phyloP scores from a whole-genome alignment of 1,284 basidiomycete species.

The Fistulinella cinereoalba region DNA sequence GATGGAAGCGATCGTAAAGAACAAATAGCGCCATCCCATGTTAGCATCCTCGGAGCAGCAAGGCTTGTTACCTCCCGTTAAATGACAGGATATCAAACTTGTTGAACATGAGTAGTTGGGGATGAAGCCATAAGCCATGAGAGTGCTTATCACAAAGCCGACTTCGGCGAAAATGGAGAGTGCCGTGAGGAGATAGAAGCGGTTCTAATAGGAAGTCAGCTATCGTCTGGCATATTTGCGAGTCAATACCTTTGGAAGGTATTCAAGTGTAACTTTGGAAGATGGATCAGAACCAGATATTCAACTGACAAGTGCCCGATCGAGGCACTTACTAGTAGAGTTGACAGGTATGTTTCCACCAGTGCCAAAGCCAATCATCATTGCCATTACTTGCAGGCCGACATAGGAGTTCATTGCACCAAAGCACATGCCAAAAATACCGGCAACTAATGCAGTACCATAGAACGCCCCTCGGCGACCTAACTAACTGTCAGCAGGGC shows the following conservation, averaged over 20 bases:
- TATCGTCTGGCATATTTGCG: no score
- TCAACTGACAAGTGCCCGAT: neutral
- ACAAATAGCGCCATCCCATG: constrained; percentile 23
- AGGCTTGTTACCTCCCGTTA: constrained; percentile 11
- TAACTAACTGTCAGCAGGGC: neutral
- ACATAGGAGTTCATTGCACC: neutral
- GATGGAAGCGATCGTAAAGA: constrained; percentile 11
- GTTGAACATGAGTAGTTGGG: constrained; percentile 15
- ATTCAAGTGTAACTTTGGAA: constrained; percentile 17
- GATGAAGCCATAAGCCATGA: constrained; percentile 11
- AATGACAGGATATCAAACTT: constrained; percentile 9
- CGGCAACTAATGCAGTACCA: neutral
- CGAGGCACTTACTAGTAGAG: neutral
- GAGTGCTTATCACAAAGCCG: neutral
- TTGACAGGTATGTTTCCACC: neutral
- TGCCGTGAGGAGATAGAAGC: constrained; percentile 18
- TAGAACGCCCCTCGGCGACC: neutral
- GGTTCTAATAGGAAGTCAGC: constrained; percentile 3
- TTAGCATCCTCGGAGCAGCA: constrained; percentile 17
- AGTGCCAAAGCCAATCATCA: neutral
- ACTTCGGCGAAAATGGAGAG: constrained; percentile 11
- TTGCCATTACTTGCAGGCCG: neutral
- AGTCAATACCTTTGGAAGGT: no score
- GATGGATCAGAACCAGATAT: constrained; percentile 10
- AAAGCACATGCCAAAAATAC: neutral